Evolutionary conservation across 306 rosid species (phyloP), one percentile per base, ranked within the genome.

Genomic region (Rubus idaeus): DNA sequence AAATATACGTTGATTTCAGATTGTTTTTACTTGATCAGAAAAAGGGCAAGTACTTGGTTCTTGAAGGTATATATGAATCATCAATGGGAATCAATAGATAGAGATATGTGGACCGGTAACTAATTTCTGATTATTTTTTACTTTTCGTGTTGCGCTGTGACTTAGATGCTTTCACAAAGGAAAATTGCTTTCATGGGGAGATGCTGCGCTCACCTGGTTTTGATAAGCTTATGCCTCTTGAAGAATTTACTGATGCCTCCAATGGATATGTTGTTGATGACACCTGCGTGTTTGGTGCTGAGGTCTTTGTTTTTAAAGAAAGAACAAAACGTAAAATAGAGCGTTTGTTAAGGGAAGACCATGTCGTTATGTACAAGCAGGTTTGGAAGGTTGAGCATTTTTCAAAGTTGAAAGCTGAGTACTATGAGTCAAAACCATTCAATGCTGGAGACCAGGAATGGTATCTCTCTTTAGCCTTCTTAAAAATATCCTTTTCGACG

Each of bases 1-100:
- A 89, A 75, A 80, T 89, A 62, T 64, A 56, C 20, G 62, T 20
- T 20, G 62, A 56, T 20, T 56, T 56, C 8, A n/a, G 62, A 7
- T n/a, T 56, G 62, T 56, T 56, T 56, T 56, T 56, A 56, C 62
- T 57, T 57, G 64, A 57, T 57, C 64, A 57, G 64, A 57, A 57
- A 57, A 21, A 11, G 16, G 64, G 64, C 35, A 56, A 58, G 40
- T 57, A 57, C 39, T 57, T 57, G 64, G 39, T 21, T 57, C 16
- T 57, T 57, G 64, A 57, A 57, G 64, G 64, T 57, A 21, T n/a
- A n/a, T n/a, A n/a, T 13, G 21, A 8, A 57, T 20, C 63, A 8
- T 20, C 30, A 30, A 0, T 30, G 35, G 35, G 35, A 4, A 56
- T 56, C 12, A 20, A 3, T 21, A 9, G 64, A 58, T 21, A 56